Conservation (phyloP, 2,329 filamentous ascomycete genomes). For the Clarireedia homoeocarpa region DNA sequence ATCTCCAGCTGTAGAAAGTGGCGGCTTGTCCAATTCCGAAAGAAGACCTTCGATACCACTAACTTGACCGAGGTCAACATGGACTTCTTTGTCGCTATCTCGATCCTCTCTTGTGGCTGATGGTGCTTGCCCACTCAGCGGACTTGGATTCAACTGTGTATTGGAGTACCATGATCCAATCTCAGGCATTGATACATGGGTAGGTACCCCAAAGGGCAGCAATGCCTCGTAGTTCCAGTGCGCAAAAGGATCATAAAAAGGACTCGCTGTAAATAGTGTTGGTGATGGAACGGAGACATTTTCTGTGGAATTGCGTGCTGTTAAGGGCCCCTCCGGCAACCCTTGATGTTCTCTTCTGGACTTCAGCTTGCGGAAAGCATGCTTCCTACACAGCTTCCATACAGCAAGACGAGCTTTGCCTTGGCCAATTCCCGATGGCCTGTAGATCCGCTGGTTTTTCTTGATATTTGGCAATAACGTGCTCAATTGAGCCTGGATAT, state of each 20-base stretch:
- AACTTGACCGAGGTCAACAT: neutral
- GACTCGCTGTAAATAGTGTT: neutral
- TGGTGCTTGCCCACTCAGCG: neutral
- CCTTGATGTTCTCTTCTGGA: too few relatives aligned
- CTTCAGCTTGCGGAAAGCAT: too few relatives aligned
- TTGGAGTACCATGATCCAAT: neutral
- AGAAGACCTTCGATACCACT: neutral
- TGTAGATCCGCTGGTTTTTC: too few relatives aligned
- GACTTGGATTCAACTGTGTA: neutral
- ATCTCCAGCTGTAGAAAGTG: neutral
- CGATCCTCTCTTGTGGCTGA: neutral
- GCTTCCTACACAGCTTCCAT: too few relatives aligned
- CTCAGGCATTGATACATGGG: neutral
- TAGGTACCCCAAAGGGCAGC: neutral
- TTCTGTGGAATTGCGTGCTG: too few relatives aligned
- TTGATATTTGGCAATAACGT: too few relatives aligned
- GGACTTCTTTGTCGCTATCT: too few relatives aligned
- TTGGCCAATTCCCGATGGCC: too few relatives aligned
- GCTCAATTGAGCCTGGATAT: too few relatives aligned
- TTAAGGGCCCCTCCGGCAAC: too few relatives aligned
- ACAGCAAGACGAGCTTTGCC: too few relatives aligned
- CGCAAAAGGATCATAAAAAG: neutral
- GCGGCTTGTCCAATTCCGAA: neutral
- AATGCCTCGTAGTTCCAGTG: neutral
- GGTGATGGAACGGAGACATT: too few relatives aligned